These are phyloP conservation scores for Populus simonii DNA, from an alignment of 345 rosid genomes.

Conservation along the genomic window DNA sequence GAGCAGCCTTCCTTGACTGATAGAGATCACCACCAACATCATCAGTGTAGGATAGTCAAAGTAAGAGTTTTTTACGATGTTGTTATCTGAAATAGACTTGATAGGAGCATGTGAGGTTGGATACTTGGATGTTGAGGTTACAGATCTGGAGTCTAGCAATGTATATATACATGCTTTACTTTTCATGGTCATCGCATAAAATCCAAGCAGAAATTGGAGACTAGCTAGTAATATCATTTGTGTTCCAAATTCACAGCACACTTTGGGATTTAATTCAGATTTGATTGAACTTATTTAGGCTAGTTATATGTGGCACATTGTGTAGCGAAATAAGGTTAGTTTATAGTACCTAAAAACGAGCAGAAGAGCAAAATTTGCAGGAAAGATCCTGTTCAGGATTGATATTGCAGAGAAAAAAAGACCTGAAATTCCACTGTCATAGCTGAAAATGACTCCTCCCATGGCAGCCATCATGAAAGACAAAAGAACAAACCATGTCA, in stretches of 20 bases:
- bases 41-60: conserved; percentile 1
- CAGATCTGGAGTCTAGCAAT: neutral
- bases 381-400: too few relatives aligned
- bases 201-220: too few relatives aligned
- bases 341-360: too few relatives aligned
- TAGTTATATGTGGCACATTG: too few relatives aligned
- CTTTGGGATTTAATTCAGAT: too few relatives aligned
- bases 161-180: too few relatives aligned
- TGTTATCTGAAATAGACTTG: neutral
- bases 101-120: neutral
- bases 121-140: neutral
- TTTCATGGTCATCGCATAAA: too few relatives aligned
- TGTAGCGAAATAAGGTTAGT: too few relatives aligned
- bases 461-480: conserved; percentile 82
- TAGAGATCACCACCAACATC: neutral
- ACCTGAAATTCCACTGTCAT: conserved; percentile 83
- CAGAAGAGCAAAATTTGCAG: too few relatives aligned
- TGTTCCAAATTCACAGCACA: too few relatives aligned
- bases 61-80: neutral
- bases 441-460: conserved; percentile 87
- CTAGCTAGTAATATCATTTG: too few relatives aligned
- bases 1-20: conserved; percentile 12
- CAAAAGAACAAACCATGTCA: conserved; percentile 55
- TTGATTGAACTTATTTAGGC: too few relatives aligned
- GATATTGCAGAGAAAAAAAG: neutral